These are phyloP conservation scores for Pseudogymnoascus sp. DNA, from an alignment of 2,329 filamentous ascomycete species.

Conservation along the genomic window DNA sequence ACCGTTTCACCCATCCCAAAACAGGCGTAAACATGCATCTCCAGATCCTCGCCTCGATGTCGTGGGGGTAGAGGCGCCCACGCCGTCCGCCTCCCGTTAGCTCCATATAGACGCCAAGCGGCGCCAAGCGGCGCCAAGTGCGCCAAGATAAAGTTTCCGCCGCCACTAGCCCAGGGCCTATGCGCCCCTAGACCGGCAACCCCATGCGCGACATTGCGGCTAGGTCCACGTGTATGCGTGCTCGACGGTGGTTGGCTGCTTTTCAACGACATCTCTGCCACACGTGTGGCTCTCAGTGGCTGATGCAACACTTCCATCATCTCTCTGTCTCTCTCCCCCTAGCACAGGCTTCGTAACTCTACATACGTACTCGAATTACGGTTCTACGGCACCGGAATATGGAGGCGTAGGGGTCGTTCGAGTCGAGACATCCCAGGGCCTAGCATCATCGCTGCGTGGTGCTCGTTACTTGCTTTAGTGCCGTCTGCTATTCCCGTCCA, in stretches of 20 bases:
- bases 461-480: not conserved
- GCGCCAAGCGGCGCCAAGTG: not conserved
- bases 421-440: not conserved
- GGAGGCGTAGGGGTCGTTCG: not conserved
- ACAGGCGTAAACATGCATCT: not conserved
- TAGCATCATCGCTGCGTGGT: not conserved
- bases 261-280: not conserved
- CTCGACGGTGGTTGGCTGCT: not conserved
- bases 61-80: too few species aligned
- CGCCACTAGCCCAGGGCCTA: not conserved
- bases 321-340: not conserved
- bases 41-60: not conserved
- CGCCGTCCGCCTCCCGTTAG: not conserved
- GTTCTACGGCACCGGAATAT: not conserved
- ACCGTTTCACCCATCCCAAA: not conserved
- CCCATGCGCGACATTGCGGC: not conserved
- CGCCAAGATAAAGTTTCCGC: not conserved
- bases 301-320: not conserved
- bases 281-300: not conserved
- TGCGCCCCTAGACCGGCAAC: not conserved
- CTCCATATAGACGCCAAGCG: not conserved
- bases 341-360: not conserved
- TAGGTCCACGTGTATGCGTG: not conserved
- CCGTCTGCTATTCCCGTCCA: not conserved
- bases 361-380: not conserved